Conservation (phyloP, 2,329 filamentous ascomycete species). For the Mycogone perniciosa region DNA sequence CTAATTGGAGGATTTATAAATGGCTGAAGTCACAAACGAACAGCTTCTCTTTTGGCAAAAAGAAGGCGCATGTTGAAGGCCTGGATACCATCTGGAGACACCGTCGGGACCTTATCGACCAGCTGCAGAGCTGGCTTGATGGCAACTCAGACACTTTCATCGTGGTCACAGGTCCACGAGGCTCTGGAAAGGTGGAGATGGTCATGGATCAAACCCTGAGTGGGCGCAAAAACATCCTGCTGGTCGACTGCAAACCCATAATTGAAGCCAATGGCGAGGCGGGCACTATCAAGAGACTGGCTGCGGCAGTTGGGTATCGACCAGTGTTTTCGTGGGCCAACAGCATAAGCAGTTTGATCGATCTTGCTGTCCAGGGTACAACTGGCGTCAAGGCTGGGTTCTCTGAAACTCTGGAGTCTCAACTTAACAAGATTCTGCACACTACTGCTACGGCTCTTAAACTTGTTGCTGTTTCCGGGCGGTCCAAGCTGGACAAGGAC, state of each 20-base stretch:
- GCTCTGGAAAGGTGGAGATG: slow-evolving; percentile 84
- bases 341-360: slow-evolving; percentile 84
- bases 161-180: slow-evolving; percentile 84
- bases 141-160: slow-evolving; percentile 90
- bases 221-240: slow-evolving; percentile 67
- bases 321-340: slow-evolving; percentile 97
- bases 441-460: slow-evolving; percentile 76
- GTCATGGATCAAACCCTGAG: slow-evolving; percentile 79
- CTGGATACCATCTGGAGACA: slow-evolving; percentile 84
- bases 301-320: slow-evolving; percentile 77
- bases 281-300: slow-evolving; percentile 75
- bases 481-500: slow-evolving; percentile 69
- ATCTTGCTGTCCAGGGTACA: slow-evolving; percentile 87
- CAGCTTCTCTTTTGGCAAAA: slow-evolving; percentile 55
- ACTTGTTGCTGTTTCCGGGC: slow-evolving; percentile 62
- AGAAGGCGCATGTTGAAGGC: slow-evolving; percentile 57
- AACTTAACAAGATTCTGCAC: slow-evolving; percentile 82
- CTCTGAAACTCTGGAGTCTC: slow-evolving; percentile 83
- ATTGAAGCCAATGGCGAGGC: slow-evolving; percentile 86
- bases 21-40: slow-evolving; percentile 66
- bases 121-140: slow-evolving; percentile 77
- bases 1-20: slow-evolving; percentile 65
- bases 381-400: slow-evolving; percentile 93
- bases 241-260: slow-evolving; percentile 90
- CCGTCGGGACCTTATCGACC: slow-evolving; percentile 71